Percentiles rank a stretch among this genome's conserved stretches.
These are phyloP conservation scores for Mycena maculata DNA, from an alignment of 768 basidiomycete genomes.

Conservation along the genomic window DNA sequence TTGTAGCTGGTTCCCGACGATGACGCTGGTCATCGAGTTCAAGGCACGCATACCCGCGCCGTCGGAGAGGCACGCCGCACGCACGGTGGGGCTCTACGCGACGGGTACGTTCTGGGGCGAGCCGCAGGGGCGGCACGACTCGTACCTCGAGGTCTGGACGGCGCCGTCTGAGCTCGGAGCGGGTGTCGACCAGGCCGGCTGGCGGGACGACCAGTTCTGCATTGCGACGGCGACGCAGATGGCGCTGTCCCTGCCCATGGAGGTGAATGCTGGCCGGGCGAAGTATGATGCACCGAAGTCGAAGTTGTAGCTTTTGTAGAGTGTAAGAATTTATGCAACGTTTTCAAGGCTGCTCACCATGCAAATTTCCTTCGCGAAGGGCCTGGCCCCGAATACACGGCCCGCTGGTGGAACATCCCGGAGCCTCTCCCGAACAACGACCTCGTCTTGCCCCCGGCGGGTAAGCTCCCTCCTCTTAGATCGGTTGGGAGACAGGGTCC, in stretches of 20 bases:
- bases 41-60: constrained; percentile 66
- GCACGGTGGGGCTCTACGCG: constrained; percentile 70
- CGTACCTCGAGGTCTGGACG: constrained; percentile 73
- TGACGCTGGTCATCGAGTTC: constrained; percentile 72
- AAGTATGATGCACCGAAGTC: neutral
- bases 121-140: constrained; percentile 68
- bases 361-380: too few relatives aligned
- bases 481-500: too few relatives aligned
- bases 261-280: neutral
- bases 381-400: too few relatives aligned
- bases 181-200: constrained; percentile 45
- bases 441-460: too few relatives aligned
- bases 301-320: constrained; percentile 49
- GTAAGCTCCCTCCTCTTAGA: too few relatives aligned
- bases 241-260: constrained; percentile 40
- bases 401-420: too few relatives aligned
- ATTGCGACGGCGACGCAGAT: constrained; percentile 71
- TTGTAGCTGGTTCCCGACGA: constrained; percentile 71
- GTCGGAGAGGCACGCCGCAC: constrained; percentile 52
- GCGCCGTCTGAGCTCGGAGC: constrained; percentile 65
- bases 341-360: too few relatives aligned
- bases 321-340: too few relatives aligned
- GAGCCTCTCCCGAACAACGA: too few relatives aligned
- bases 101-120: constrained; percentile 62
- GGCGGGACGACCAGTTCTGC: constrained; percentile 73